Conservation (phyloP, 805 yeast genomes). For the Scheffersomyces stipitis region DNA sequence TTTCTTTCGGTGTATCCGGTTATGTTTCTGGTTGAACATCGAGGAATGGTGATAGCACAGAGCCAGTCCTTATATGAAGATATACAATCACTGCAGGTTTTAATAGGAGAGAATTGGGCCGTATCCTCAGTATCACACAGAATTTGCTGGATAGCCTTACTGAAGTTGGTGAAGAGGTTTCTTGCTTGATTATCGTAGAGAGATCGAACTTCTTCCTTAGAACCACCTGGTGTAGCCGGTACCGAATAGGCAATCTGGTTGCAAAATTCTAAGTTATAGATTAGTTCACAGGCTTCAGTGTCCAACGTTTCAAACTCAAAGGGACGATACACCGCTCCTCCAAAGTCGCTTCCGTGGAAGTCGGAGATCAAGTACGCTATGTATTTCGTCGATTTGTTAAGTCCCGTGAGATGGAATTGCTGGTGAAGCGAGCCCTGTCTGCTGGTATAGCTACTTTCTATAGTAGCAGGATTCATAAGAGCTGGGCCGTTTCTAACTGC, state of each 20-base stretch:
- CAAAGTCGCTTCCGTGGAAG: slow-evolving; percentile 39
- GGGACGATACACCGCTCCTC: slow-evolving; percentile 64
- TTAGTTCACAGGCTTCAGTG: slow-evolving; percentile 63
- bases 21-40: slow-evolving; percentile 62
- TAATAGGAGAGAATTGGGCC: slow-evolving; percentile 69
- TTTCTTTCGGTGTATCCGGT: slow-evolving; percentile 48
- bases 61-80: slow-evolving; percentile 80
- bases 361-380: slow-evolving; percentile 62
- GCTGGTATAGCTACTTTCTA: slow-evolving; percentile 37
- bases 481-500: slow-evolving; percentile 62
- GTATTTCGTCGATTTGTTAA: slow-evolving; percentile 62
- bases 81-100: slow-evolving; percentile 72
- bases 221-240: slow-evolving; percentile 44
- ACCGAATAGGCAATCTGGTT: slow-evolving; percentile 82
- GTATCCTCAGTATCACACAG: slow-evolving; percentile 71
- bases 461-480: slow-evolving; percentile 17
- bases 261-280: slow-evolving; percentile 78
- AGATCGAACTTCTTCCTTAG: slow-evolving; percentile 15
- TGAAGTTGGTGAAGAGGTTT: slow-evolving; percentile 59
- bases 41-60: slow-evolving; percentile 83
- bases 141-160: slow-evolving; percentile 71
- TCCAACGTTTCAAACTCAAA: slow-evolving; percentile 57
- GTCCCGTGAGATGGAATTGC: slow-evolving; percentile 59
- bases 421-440: slow-evolving; percentile 54
- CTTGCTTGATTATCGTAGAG: slow-evolving; percentile 67